Base-by-base conservation (phyloP, 805 yeast species). In the Saturnispora kantuleensis region DNA sequence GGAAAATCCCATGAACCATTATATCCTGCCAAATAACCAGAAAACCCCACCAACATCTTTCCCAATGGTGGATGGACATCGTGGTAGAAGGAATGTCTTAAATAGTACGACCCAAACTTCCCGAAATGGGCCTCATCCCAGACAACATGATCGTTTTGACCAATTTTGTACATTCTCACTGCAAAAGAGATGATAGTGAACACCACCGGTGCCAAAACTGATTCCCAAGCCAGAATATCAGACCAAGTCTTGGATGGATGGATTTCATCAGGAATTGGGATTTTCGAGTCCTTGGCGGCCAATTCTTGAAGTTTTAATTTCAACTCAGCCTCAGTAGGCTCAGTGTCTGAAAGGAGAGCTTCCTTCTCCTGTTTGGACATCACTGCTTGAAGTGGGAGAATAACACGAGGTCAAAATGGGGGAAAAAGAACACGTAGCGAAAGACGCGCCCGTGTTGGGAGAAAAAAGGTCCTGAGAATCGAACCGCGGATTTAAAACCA, bases 1-100 rank as follows among this genome's bases (percentile, higher is more conserved):
- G 84, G 90, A 68, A 93, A 93, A 51, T 77, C 85, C 76, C 89
- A 93, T 21, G 81, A 71, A 15, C 97, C 97, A 56, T 84, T 77
- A 60, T 81, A 84, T 31, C 57, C 57, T 3, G 53, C 50, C 5
- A 54, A 32, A 47, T 47, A 86, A 38, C 95, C 97, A 36, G 89
- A 80, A 35, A 86, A 69, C 0, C 95, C 97, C 47, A 87, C 85
- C 48, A 93, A 71, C 83, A 90, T 81, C 64, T 90, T 90, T 17
- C 97, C 97, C 55, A 90, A 69, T 1, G 98, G 98, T 40, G 98
- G 98, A 65, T 90, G 98, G 31, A 90, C 96, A 64, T 90, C 98
- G 60, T 86, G 94, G 63, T 89, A 90, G 60, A 84, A 87, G 56
- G 86, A 95, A 54, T 86, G 93, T 52, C 69, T 80, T 50, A 90